Evolutionary conservation across 2,329 filamentous ascomycete species (phyloP), one percentile per base, ranked within the genome.

Genomic region (Chaetomiaceae sp.): DNA sequence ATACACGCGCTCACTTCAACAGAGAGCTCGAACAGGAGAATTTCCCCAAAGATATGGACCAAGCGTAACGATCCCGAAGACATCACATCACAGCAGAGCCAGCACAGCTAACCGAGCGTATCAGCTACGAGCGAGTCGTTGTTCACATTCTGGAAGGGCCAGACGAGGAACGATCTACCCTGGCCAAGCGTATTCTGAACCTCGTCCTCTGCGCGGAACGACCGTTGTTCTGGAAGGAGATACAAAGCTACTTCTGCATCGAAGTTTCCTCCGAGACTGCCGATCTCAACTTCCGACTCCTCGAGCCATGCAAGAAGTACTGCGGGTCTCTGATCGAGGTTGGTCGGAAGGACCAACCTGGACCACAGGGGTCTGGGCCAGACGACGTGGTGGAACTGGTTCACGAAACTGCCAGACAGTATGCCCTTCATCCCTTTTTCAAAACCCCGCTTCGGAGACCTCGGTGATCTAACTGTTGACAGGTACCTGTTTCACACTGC

Each of bases 311-410:
- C 34, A 44, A 44, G 42, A 38, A 38, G n/a, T 44, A 38, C n/a
- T 44, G 34, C 42, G 34, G 42, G 15, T 27, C 42, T 6, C 8
- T 44, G 42, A 18, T 44, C 24, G 42, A 44, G n/a, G 26, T 44
- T 17, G 42, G 34, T 2, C 24, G 19, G 22, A 38, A 38, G n/a
- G n/a, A n/a, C n/a, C n/a, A n/a, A n/a, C n/a, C 20, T 10, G 15
- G 8, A 8, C 9, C 6, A n/a, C 18, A 3, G 1, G 10, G 26
- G 14, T 38, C 19, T 32, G 34, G 2, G 18, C 34, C 42, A 3
- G 42, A 44, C 34, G 34, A 38, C 3, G 5, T 37, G 42, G 42
- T 44, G 26, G 35, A 38, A 20, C 26, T 44, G 10, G 42, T 44
- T 14, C 42, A 44, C 24, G 42, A 38, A 15, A 44, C 42, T 24